These are phyloP conservation scores for Batkoa obscura DNA, from an alignment of 371 early-diverging fungal species.

Conservation along the genomic window DNA sequence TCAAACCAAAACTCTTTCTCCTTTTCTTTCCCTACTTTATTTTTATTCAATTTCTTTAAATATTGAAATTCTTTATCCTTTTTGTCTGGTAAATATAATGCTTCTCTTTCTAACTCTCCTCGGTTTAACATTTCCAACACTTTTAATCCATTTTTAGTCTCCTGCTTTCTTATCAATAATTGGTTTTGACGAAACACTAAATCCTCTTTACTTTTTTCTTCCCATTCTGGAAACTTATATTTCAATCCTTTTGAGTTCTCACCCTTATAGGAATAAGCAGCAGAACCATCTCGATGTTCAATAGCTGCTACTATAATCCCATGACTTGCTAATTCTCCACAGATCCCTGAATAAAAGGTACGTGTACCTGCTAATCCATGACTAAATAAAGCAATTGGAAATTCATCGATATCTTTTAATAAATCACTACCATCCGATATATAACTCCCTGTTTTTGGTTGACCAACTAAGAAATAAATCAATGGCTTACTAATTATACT, in stretches of 20 bases:
- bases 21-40: too few species aligned
- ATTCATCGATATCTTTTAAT: not conserved
- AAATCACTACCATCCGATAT: conserved; percentile 7
- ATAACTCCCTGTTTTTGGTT: conserved; percentile 8
- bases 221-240: conserved; percentile 9
- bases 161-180: conserved; percentile 15
- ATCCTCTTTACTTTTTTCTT: conserved; percentile 9
- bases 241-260: conserved; percentile 9
- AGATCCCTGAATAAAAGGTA: conserved; percentile 20
- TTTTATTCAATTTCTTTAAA: not conserved
- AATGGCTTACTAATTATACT: not conserved
- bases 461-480: not conserved
- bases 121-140: not conserved
- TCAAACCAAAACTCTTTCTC: not conserved
- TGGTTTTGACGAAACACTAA: conserved; percentile 14
- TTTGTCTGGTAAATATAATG: not conserved
- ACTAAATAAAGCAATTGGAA: conserved; percentile 16
- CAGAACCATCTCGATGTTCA: conserved; percentile 31
- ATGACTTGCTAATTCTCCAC: conserved; percentile 23
- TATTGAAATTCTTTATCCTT: not conserved
- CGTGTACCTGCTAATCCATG: conserved; percentile 27
- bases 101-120: not conserved
- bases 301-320: conserved; percentile 29
- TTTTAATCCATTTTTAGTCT: conserved; percentile 11
- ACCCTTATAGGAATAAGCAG: conserved; percentile 9